These are phyloP conservation scores for Gillenia trifoliata DNA, from an alignment of 306 rosid genomes.

Conservation along the genomic window DNA sequence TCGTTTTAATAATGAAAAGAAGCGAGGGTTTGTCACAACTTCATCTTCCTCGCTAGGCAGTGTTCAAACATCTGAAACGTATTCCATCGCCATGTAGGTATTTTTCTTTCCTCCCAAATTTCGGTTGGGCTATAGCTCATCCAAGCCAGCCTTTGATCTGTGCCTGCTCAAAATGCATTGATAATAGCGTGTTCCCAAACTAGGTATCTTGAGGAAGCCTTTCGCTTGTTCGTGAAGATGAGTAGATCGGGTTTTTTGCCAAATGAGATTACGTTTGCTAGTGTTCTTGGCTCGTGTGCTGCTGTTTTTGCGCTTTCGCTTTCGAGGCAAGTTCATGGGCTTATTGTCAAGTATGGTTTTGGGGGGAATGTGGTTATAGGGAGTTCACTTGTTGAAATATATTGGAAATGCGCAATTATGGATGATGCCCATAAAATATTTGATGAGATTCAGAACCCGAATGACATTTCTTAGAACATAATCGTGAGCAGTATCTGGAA, in stretches of 20 bases:
- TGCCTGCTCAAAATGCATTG: no score
- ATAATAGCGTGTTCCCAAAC: conserved; percentile 40
- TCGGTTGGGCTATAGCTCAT: no score
- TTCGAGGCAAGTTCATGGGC: conserved; percentile 53
- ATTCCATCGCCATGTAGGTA: no score
- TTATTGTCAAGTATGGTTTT: conserved; percentile 43
- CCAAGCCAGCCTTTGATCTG: no score
- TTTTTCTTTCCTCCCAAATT: no score
- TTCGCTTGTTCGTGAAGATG: conserved; percentile 38
- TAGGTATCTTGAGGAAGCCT: conserved; percentile 27
- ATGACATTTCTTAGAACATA: conserved; percentile 74
- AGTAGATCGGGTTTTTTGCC: conserved; percentile 32
- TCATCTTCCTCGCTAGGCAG: no score
- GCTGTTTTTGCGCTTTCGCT: conserved; percentile 27
- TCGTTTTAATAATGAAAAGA: no score
- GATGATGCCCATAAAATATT: conserved; percentile 52
- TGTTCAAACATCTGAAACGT: no score
- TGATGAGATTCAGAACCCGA: conserved; percentile 49
- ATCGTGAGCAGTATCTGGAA: conserved; percentile 62
- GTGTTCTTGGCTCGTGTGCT: conserved; percentile 54
- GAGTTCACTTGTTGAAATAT: conserved; percentile 69
- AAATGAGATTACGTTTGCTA: conserved; percentile 45
- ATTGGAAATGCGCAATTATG: conserved; percentile 52
- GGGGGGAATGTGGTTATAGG: conserved; percentile 44
- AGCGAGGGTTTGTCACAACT: no score